phyloP scores from a whole-genome alignment of 352 stramenopile genomes.

The Globisporangium okanoganense region DNA sequence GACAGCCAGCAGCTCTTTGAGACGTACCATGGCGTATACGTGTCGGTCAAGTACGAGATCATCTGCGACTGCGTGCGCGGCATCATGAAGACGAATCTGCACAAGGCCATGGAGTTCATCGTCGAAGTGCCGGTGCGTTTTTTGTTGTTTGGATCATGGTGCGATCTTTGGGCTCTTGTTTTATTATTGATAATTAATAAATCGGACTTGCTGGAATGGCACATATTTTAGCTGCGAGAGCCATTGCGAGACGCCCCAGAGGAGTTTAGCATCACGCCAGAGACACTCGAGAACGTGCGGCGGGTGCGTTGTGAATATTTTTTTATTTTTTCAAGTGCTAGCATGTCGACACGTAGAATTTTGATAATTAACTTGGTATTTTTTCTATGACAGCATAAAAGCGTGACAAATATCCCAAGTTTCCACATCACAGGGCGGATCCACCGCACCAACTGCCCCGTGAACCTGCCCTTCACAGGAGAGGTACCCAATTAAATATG shows the following conservation, averaged over 20 bases:
- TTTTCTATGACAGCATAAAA: constrained; percentile 34
- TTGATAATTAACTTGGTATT: too few relatives aligned
- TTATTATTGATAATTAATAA: too few relatives aligned
- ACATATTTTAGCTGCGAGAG: constrained; percentile 33
- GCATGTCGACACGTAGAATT: too few relatives aligned
- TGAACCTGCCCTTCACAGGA: constrained; percentile 89
- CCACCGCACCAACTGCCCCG: constrained; percentile 85
- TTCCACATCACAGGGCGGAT: constrained; percentile 85
- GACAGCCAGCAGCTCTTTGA: constrained; percentile 76
- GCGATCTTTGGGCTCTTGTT: not conserved
- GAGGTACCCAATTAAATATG: too few relatives aligned
- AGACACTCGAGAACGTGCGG: constrained; percentile 81
- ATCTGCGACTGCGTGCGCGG: constrained; percentile 78
- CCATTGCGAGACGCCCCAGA: constrained; percentile 58
- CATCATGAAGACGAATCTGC: constrained; percentile 84
- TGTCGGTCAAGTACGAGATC: constrained; percentile 91
- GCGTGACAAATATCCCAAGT: constrained; percentile 45
- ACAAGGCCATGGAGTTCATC: constrained; percentile 88
- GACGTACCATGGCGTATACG: constrained; percentile 92
- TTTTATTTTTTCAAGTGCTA: constrained; percentile 2
- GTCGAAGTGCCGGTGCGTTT: constrained; percentile 80
- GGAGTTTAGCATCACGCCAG: constrained; percentile 81
- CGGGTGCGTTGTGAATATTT: constrained; percentile 26
- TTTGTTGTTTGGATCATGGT: not conserved
- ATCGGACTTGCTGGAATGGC: too few relatives aligned